phyloP scores from a whole-genome alignment of 192 early-diverging fungal genomes.

The Bifiguratus adelaidae region DNA sequence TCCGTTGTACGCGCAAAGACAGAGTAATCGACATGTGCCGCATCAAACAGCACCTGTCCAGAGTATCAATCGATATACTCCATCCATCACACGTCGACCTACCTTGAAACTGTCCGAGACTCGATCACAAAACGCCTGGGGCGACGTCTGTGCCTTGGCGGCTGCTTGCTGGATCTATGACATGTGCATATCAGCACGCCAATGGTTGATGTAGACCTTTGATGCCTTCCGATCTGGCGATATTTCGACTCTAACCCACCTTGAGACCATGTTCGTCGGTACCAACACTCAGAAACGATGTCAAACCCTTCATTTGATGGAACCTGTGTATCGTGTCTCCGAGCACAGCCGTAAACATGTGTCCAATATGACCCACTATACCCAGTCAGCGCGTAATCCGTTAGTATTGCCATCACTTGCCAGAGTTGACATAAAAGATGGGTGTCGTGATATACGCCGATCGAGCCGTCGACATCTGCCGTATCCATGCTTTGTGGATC shows the following conservation, averaged over 20 bases:
- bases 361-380: slow-evolving; percentile 86
- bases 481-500: too few species aligned
- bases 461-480: too few species aligned
- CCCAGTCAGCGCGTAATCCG: slow-evolving; percentile 4
- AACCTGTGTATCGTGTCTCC: slow-evolving; percentile 74
- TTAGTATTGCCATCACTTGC: slow-evolving; percentile 31
- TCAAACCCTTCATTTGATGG: slow-evolving; percentile 55
- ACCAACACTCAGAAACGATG: slow-evolving; percentile 52
- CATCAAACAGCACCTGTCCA: slow-evolving; percentile 46
- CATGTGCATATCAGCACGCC: neutral
- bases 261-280: slow-evolving; percentile 98
- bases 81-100: neutral
- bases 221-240: neutral
- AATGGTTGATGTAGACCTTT: neutral
- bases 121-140: slow-evolving; percentile 71
- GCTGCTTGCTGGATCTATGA: slow-evolving; percentile 86
- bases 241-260: slow-evolving; percentile 19
- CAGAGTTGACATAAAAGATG: slow-evolving; percentile 89
- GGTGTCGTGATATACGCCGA: slow-evolving; percentile 73
- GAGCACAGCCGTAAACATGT: slow-evolving; percentile 82
- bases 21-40: slow-evolving; percentile 62
- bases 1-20: slow-evolving; percentile 88
- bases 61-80: neutral
- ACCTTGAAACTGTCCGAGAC: slow-evolving; percentile 58
- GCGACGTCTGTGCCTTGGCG: slow-evolving; percentile 32